Conservation (phyloP, 1,139 yeast genomes). For the Hyphopichia khmerensis region DNA sequence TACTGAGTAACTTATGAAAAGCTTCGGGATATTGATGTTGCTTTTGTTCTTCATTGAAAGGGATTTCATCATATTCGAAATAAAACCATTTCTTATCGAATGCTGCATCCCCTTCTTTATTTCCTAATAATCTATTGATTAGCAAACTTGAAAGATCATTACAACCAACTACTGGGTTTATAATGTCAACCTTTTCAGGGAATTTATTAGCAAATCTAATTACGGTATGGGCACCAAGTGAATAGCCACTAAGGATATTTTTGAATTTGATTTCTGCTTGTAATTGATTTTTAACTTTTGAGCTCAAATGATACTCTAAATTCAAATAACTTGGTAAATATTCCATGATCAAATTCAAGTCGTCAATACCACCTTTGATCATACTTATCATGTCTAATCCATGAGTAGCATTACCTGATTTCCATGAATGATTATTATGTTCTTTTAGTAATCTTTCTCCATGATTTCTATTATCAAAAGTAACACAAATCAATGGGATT, state of each 20-base stretch:
- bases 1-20: conserved; percentile 32
- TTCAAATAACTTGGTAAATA: conserved; percentile 47
- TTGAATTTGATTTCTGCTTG: conserved; percentile 22
- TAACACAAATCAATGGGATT: conserved; percentile 44
- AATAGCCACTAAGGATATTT: conserved; percentile 51
- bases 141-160: conserved; percentile 44
- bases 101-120: conserved; percentile 13
- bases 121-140: conserved; percentile 34
- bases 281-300: conserved; percentile 15
- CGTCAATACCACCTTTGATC: conserved; percentile 52
- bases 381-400: conserved; percentile 53
- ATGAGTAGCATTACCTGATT: conserved; percentile 47
- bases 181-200: conserved; percentile 37
- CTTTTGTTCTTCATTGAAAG: conserved; percentile 25
- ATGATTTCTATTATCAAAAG: conserved; percentile 63
- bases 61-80: conserved; percentile 35
- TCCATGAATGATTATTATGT: conserved; percentile 44
- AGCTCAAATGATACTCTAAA: conserved; percentile 28
- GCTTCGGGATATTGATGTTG: conserved; percentile 30
- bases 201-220: conserved; percentile 45
- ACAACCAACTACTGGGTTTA: conserved; percentile 51
- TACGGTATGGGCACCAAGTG: conserved; percentile 61
- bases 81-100: conserved; percentile 33
- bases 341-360: conserved; percentile 47
- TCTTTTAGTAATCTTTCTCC: conserved; percentile 47